These are phyloP conservation scores for Rosa persica DNA, from an alignment of 306 rosid species.

Conservation along the genomic window DNA sequence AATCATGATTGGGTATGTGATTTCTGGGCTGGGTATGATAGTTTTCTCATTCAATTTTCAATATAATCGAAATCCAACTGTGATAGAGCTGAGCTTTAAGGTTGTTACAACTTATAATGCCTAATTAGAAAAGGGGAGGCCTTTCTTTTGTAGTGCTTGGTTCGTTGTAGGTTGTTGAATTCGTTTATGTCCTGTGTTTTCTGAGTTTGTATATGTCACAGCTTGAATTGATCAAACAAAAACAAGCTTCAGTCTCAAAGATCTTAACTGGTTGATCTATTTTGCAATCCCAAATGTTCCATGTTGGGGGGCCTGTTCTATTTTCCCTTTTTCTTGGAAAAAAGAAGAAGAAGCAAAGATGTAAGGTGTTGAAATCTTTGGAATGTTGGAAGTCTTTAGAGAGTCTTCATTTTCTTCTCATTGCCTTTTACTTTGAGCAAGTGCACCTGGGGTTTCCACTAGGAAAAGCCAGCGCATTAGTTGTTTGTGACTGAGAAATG, in stretches of 20 bases:
- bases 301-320: no score
- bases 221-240: not conserved
- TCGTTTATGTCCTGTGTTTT: no score
- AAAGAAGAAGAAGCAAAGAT: not conserved
- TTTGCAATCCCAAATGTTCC: not conserved
- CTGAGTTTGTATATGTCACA: not conserved
- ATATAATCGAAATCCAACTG: no score
- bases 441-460: not conserved
- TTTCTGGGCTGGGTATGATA: no score
- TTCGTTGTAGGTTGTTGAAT: not conserved
- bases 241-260: not conserved
- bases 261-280: not conserved
- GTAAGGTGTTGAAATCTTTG: no score
- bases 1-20: not conserved
- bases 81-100: not conserved
- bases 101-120: not conserved
- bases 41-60: no score
- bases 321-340: no score
- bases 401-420: not conserved
- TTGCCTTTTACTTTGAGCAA: not conserved
- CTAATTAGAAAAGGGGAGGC: not conserved
- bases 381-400: not conserved
- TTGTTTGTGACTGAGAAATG: no score
- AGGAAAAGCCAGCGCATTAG: no score
- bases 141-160: not conserved